phyloP scores from a whole-genome alignment of 2,329 filamentous ascomycete genomes.

The Hypoxylon sp. region DNA sequence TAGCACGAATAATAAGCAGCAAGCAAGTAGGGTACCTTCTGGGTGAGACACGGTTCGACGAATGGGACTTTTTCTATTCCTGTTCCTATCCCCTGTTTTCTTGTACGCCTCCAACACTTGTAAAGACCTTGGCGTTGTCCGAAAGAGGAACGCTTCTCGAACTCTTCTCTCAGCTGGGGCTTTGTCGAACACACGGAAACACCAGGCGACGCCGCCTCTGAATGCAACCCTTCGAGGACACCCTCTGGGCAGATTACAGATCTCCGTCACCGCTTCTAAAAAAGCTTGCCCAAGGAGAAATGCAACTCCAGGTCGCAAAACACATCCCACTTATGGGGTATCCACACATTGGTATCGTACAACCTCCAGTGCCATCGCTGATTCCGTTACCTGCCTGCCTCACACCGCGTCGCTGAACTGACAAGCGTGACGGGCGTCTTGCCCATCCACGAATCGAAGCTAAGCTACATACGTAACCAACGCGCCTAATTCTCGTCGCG shows the following conservation, averaged over 20 bases:
- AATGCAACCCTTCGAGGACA: slow-evolving; percentile 8
- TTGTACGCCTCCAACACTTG: not conserved
- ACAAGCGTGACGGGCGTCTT: not conserved
- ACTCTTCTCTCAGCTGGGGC: slow-evolving; percentile 33
- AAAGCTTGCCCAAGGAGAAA: not conserved
- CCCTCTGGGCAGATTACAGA: not conserved
- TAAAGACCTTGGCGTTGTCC: not conserved
- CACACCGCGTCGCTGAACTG: not conserved
- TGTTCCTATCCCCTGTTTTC: slow-evolving; percentile 1
- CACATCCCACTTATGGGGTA: not conserved
- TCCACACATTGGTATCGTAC: not conserved
- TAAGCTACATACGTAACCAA: slow-evolving; percentile 8
- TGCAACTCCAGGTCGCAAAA: slow-evolving; percentile 2
- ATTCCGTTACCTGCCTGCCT: slow-evolving; percentile 5
- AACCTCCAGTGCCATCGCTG: not conserved
- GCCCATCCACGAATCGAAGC: not conserved
- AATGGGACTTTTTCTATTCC: not conserved
- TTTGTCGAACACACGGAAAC: slow-evolving; percentile 6
- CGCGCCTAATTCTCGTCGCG: slow-evolving; percentile 2
- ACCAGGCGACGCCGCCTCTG: slow-evolving; percentile 15
- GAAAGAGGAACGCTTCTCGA: slow-evolving; percentile 29
- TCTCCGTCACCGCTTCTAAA: not conserved
- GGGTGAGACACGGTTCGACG: slow-evolving; percentile 9
- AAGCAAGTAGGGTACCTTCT: not conserved
- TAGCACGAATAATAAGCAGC: slow-evolving; percentile 6